A percentile compares a stretch with the other conserved stretches of the same genome.
Conservation (phyloP, 164 flowering plant genomes). For the Magnolia officinalis region DNA sequence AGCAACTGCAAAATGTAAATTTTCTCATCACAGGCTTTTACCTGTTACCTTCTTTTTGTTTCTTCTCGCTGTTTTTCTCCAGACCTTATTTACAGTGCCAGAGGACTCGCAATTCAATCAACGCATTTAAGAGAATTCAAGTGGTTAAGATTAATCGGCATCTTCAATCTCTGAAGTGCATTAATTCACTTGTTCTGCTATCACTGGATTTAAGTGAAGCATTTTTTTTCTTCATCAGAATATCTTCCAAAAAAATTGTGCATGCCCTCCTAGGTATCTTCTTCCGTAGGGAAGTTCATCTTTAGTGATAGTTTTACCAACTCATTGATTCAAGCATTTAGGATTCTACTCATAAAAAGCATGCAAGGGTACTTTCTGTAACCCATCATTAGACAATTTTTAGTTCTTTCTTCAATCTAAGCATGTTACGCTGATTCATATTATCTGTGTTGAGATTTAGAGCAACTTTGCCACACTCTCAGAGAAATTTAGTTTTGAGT, state of each 20-base stretch:
- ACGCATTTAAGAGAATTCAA: background rate
- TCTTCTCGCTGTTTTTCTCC: background rate
- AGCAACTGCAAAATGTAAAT: conserved; percentile 53
- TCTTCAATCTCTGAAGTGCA: background rate
- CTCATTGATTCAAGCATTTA: too few relatives aligned
- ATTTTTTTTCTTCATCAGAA: background rate
- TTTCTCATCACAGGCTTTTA: background rate
- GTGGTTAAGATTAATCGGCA: background rate
- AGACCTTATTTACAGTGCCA: background rate
- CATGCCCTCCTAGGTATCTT: background rate
- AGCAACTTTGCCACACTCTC: too few relatives aligned
- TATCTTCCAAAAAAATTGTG: too few relatives aligned
- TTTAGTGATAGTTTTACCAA: too few relatives aligned
- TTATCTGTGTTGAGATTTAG: too few relatives aligned
- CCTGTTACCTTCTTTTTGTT: background rate
- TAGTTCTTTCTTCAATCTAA: too few relatives aligned
- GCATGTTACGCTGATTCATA: too few relatives aligned
- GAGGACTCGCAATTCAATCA: background rate
- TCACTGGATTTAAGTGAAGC: background rate
- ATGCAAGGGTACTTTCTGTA: too few relatives aligned
- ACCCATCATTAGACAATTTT: too few relatives aligned
- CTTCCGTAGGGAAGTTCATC: background rate
- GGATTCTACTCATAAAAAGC: too few relatives aligned
- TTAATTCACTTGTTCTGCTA: background rate
- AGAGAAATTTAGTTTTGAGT: too few relatives aligned